These are phyloP conservation scores for Phytophthora agathidicida DNA, from an alignment of 352 stramenopile genomes.

Conservation along the genomic window DNA sequence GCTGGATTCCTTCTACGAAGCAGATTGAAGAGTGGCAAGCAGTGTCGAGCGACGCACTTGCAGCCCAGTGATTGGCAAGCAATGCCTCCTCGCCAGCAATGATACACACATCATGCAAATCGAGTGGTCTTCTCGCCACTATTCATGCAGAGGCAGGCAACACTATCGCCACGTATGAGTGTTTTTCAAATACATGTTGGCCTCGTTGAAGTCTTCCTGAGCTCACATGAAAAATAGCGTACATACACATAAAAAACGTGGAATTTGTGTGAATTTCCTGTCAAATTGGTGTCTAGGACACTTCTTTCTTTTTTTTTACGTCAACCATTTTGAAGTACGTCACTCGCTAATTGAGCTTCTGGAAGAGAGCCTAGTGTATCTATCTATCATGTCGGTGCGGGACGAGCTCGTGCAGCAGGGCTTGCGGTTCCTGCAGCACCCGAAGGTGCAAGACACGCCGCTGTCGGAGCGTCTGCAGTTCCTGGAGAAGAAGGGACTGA, in stretches of 20 bases:
- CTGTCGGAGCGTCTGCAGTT: slow-evolving; percentile 75
- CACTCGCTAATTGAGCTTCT: slow-evolving; percentile 14
- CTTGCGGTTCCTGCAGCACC: slow-evolving; percentile 81
- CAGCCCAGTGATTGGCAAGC: background rate
- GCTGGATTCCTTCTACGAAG: no score
- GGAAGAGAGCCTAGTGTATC: no score
- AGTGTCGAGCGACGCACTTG: background rate
- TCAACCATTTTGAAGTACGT: slow-evolving; percentile 23
- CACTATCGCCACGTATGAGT: no score
- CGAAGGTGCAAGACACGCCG: slow-evolving; percentile 77
- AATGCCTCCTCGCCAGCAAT: background rate
- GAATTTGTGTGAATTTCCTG: no score
- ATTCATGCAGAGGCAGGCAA: slow-evolving; percentile 2
- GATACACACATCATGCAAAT: slow-evolving; percentile 12
- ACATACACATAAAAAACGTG: no score
- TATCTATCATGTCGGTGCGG: slow-evolving; percentile 40
- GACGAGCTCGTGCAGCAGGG: slow-evolving; percentile 73
- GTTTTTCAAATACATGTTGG: no score
- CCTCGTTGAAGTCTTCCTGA: no score
- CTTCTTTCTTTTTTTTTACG: background rate
- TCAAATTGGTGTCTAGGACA: background rate
- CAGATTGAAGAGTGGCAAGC: no score
- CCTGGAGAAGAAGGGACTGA: slow-evolving; percentile 80
- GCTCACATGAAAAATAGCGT: no score
- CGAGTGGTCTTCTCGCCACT: background rate